Evolutionary conservation across 208 protist species (phyloP).

Genomic region (Crithidia expoeki): DNA sequence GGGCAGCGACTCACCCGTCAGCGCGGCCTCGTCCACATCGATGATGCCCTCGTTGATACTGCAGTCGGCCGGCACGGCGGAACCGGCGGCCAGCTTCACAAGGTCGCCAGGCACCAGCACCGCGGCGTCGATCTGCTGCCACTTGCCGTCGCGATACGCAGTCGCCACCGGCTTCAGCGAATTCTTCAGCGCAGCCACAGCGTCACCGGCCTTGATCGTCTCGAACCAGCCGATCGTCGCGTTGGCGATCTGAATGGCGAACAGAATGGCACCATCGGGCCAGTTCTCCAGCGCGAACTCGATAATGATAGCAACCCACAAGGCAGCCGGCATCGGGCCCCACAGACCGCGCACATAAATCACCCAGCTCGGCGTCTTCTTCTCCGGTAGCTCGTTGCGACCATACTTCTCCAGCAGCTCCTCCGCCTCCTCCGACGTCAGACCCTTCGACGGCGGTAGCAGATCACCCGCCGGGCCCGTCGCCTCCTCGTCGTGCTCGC

Average conservation of each 20-base stretch:
- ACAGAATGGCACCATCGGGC: conserved; percentile 84
- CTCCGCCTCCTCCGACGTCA: conserved; percentile 67
- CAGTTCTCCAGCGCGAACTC: conserved; percentile 89
- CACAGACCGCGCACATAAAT: conserved; percentile 83
- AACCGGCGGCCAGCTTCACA: conserved; percentile 90
- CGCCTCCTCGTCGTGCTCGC: conserved; percentile 59
- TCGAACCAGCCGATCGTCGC: conserved; percentile 92
- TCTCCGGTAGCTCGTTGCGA: conserved; percentile 76
- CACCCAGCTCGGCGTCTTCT: conserved; percentile 78
- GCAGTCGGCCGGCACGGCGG: conserved; percentile 93
- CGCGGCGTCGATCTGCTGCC: conserved; percentile 79
- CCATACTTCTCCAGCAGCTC: conserved; percentile 73
- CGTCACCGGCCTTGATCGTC: conserved; percentile 93
- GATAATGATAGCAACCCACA: conserved; percentile 92
- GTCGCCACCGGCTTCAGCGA: conserved; percentile 84
- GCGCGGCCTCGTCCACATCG: conserved; percentile 94
- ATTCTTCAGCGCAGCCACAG: conserved; percentile 91
- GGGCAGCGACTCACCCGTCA: conserved; percentile 96
- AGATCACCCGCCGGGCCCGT: conserved; percentile 28
- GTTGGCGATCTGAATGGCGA: conserved; percentile 86
- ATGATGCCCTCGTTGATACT: conserved; percentile 87
- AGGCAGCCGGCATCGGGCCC: conserved; percentile 85
- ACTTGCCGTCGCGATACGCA: conserved; percentile 81
- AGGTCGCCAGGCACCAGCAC: conserved; percentile 95
- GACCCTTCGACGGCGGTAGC: conserved; percentile 64